phyloP scores from a whole-genome alignment of 2,329 filamentous ascomycete species.

The Fusarium heterosporum region DNA sequence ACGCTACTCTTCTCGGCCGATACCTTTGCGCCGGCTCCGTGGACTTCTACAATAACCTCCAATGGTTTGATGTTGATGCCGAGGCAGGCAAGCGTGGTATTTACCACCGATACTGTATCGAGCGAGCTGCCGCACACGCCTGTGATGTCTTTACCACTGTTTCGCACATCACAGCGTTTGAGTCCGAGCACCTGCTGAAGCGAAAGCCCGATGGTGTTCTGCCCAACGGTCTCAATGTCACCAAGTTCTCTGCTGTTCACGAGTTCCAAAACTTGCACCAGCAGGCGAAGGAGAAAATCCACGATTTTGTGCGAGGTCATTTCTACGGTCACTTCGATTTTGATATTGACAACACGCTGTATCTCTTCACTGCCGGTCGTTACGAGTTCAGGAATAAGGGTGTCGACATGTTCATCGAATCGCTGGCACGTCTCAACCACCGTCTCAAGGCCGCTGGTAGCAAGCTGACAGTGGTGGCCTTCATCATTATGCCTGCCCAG shows the following conservation, averaged over 20 bases:
- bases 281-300: constrained; percentile 96
- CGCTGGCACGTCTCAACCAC: constrained; percentile 93
- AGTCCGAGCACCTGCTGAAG: constrained; percentile 97
- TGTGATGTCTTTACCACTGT: constrained; percentile 99
- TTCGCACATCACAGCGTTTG: constrained; percentile 97
- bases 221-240: constrained; percentile 97
- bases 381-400: constrained; percentile 99
- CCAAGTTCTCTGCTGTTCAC: constrained; percentile 96
- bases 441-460: constrained; percentile 85
- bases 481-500: constrained; percentile 98
- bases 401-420: constrained; percentile 99
- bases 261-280: constrained; percentile 99
- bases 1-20: constrained; percentile 92
- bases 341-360: constrained; percentile 94
- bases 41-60: constrained; percentile 99
- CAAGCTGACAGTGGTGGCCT: constrained; percentile 94
- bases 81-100: constrained; percentile 98
- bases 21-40: constrained; percentile 98
- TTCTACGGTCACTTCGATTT: constrained; percentile 99
- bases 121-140: constrained; percentile 90
- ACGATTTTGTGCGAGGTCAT: constrained; percentile 96
- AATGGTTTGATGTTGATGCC: constrained; percentile 94
- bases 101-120: constrained; percentile 98
- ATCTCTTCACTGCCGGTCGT: constrained; percentile 95
- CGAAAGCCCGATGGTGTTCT: constrained; percentile 96